Evolutionary conservation across 352 stramenopile species (phyloP).

Genomic region (Phytophthora meadii): DNA sequence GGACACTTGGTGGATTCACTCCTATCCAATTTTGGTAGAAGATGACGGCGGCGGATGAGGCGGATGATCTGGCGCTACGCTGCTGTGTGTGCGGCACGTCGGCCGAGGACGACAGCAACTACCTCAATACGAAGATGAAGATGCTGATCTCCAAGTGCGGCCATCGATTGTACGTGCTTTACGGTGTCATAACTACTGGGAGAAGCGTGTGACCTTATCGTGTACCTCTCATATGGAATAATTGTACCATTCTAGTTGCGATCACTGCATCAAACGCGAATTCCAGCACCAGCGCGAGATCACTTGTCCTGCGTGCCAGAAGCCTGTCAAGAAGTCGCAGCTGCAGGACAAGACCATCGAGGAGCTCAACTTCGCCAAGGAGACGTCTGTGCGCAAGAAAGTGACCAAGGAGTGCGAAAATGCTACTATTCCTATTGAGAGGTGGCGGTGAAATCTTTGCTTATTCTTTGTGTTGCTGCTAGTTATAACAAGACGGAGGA

Average conservation of each 20-base stretch:
- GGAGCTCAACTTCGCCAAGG: slow-evolving; percentile 89
- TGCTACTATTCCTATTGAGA: slow-evolving; percentile 13
- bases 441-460: background rate
- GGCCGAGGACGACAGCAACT: slow-evolving; percentile 86
- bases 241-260: slow-evolving; percentile 53
- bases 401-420: slow-evolving; percentile 77
- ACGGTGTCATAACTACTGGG: background rate
- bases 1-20: no score
- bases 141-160: slow-evolving; percentile 93
- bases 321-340: slow-evolving; percentile 90
- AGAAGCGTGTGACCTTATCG: slow-evolving; percentile 1
- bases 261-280: slow-evolving; percentile 88
- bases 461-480: slow-evolving; percentile 1
- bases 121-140: slow-evolving; percentile 93
- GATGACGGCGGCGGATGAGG: slow-evolving; percentile 53
- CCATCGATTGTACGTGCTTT: slow-evolving; percentile 81
- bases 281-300: slow-evolving; percentile 91
- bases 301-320: slow-evolving; percentile 78
- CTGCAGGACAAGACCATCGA: slow-evolving; percentile 91
- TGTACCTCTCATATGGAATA: slow-evolving; percentile 13
- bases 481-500: slow-evolving; percentile 92
- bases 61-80: slow-evolving; percentile 79
- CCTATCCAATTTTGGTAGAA: no score
- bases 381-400: slow-evolving; percentile 89
- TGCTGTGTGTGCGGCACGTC: slow-evolving; percentile 91